Base-by-base conservation (phyloP, 495 filamentous ascomycete species). In the Jackrogersella multiformis region DNA sequence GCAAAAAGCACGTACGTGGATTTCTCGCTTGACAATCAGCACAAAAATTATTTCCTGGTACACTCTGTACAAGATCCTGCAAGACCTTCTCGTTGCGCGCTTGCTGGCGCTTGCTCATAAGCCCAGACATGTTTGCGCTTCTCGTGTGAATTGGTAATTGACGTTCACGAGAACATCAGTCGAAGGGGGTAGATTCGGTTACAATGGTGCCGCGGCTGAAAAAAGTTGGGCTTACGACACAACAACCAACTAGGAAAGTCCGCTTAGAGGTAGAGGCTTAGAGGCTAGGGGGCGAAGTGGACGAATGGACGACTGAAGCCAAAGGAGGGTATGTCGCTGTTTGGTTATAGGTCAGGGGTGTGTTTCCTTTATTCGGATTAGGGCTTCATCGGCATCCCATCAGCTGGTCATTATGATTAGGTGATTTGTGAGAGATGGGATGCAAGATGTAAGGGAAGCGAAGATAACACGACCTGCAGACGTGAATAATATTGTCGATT, bases 21-120 rank as follows among this genome's bases (percentile, higher is more conserved):
- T 97, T 97, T 80, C 88, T 85, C 36, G 92, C 90, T 71, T 86
- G 84, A 82, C 95, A 99, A 79, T 99, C 95, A 48, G 95, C 96
- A 80, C 95, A 99, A 68, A 89, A 80, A 77, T 96, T 93, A 84
- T 99, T 99, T 39, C 95, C 95, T 38, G 93, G 88, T 39, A 97
- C 90, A 12, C 78, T 87, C 58, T 90, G 90, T 76, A 97, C 90
- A 62, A 99, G 85, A 32, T 98, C 95, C 74, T 97, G 92, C 69
- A 99, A 82, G 26, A 87, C 81, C 73, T 90, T 92, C 83, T 99
- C 95, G 78, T 98, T 97, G 81, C 95, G 94, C 84, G 89, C 91
- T 83, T 96, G 93, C 80, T 97, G 91, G 74, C 95, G 93, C 86
- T 98, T 99, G 83, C 87, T 97, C 65, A 85, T 69, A 24, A 80